Base-by-base conservation (phyloP, 139 green algal species). In the Tetratostichococcus sp. region DNA sequence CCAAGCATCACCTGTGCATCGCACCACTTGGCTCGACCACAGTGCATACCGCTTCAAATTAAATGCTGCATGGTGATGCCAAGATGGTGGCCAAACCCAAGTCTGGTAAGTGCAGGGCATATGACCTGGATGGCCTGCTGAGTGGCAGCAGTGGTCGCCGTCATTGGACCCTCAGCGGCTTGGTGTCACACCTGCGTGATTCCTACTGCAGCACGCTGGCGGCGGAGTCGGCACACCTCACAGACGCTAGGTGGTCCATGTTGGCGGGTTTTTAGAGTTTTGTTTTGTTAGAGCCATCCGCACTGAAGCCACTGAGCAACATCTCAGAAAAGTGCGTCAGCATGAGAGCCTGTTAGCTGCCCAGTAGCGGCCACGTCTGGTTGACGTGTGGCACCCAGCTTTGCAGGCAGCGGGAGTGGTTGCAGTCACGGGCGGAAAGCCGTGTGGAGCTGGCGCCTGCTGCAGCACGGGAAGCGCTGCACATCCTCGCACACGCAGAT, bases 161-260 rank as follows among this genome's bases (percentile, higher is more conserved):
- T 32, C 67, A 43, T n/a, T 86, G 78, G 76, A 78, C 32, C 30
- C 71, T 85, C 65, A 57, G 65, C 33, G 73, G 79, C 35, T 68
- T 85, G 32, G 26, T 89, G 1, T 72, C 83, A 35, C 72, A 69
- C 30, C 72, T 89, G 74, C 66, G 43, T 1, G 30, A 6, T 26
- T 59, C 78, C 21, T 91, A 88, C 74, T 89, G 84, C 67, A 82
- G 82, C 67, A 87, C 81, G 8, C 78, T 89, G 28, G 75, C 76
- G 22, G 73, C 78, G 0, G 82, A 91, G 67, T 71, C 80, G 35
- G 80, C 75, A 31, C 86, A 91, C 78, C 62, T 91, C 30, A 34
- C 67, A 35, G 65, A 65, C 33, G 31, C 39, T 57, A 71, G 31
- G 5, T 50, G n/a, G n/a, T n/a, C n/a, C n/a, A n/a, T n/a, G n/a